phyloP scores from a whole-genome alignment of 2,329 filamentous ascomycete species.

The Apiospora aurea region DNA sequence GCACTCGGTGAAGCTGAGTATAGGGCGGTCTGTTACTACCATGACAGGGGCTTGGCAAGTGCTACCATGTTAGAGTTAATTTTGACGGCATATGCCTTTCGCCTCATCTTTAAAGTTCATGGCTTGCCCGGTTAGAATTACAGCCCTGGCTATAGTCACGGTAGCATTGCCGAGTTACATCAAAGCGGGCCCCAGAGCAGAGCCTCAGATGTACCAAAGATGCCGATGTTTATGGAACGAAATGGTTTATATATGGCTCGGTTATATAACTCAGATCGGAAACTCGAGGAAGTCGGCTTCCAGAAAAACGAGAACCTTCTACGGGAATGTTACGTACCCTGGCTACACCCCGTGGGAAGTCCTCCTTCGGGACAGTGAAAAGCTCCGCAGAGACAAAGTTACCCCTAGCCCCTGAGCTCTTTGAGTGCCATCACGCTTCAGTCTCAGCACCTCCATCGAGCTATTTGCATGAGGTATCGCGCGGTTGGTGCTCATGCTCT shows the following conservation, averaged over 20 bases:
- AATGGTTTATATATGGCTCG: background rate
- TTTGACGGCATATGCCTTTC: background rate
- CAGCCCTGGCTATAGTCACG: background rate
- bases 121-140: background rate
- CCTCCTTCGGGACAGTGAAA: too few species aligned
- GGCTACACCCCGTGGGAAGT: too few species aligned
- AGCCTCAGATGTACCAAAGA: background rate
- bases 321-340: too few species aligned
- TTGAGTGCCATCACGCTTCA: too few species aligned
- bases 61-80: background rate
- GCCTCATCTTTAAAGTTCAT: background rate
- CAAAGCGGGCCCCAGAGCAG: background rate
- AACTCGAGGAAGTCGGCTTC: background rate
- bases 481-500: too few species aligned
- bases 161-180: background rate
- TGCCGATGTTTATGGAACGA: background rate
- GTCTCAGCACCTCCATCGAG: too few species aligned
- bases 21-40: background rate
- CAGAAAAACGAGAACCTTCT: too few species aligned
- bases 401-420: too few species aligned
- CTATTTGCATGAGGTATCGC: too few species aligned
- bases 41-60: background rate
- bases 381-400: too few species aligned
- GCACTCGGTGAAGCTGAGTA: background rate
- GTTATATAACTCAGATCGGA: background rate